These are phyloP conservation scores for Fistulifera solaris DNA, from an alignment of 108 stramenopile species.

Conservation along the genomic window DNA sequence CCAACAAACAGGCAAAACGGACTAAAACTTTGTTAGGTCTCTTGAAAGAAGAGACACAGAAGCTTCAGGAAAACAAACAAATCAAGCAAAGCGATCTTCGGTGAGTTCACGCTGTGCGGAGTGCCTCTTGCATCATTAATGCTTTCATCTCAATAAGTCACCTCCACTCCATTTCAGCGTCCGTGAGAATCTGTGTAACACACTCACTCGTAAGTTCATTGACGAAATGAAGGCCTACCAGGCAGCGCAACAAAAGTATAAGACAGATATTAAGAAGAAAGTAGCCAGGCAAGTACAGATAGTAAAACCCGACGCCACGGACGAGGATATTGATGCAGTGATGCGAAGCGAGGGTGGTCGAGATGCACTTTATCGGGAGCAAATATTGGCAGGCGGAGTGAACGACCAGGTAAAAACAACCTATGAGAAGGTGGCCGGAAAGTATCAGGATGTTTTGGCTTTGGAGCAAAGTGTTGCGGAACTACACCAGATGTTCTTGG, in stretches of 20 bases:
- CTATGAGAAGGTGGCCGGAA: constrained; percentile 87
- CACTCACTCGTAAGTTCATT: constrained; percentile 93
- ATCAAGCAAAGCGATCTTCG: constrained; percentile 54
- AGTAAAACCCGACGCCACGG: constrained; percentile 94
- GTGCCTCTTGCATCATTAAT: too few species aligned
- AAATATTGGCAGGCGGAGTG: constrained; percentile 79
- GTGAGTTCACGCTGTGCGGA: constrained; percentile 16
- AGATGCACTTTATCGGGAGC: constrained; percentile 72
- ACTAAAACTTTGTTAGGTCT: constrained; percentile 69
- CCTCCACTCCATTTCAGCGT: constrained; percentile 35
- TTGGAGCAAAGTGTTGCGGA: constrained; percentile 93
- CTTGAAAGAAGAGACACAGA: constrained; percentile 77
- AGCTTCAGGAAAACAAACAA: constrained; percentile 46
- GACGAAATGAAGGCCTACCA: constrained; percentile 98
- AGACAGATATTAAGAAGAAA: constrained; percentile 92
- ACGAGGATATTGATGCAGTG: constrained; percentile 92
- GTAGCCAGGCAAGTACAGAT: constrained; percentile 90
- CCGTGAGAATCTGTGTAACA: constrained; percentile 88
- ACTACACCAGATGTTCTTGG: constrained; percentile 99
- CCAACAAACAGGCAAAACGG: constrained; percentile 74
- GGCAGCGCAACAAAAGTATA: constrained; percentile 91
- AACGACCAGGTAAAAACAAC: constrained; percentile 86
- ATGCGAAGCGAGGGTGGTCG: constrained; percentile 87
- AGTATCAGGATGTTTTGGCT: constrained; percentile 97
- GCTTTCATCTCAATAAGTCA: too few species aligned